Conservation (phyloP, 768 basidiomycete genomes). For the Goffeauzyma gilvescens region DNA sequence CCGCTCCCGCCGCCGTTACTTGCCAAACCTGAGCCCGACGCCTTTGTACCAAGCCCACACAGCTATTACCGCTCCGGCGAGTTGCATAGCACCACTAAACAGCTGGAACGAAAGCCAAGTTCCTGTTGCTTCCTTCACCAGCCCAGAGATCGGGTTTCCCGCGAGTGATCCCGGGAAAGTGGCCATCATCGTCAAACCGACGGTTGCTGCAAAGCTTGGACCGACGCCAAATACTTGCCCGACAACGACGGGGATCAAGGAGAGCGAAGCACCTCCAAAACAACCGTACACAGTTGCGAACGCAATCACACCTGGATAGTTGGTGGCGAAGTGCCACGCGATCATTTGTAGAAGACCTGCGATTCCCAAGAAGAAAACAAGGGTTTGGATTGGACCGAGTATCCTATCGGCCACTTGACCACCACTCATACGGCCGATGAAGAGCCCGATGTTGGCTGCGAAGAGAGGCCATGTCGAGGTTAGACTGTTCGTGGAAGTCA, state of each 20-base stretch:
- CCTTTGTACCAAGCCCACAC: constrained; percentile 9
- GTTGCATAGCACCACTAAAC: constrained; percentile 4
- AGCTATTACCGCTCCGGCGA: constrained; percentile 4
- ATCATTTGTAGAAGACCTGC: constrained; percentile 9
- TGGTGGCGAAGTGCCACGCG: constrained; percentile 11
- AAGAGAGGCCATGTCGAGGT: constrained; percentile 9
- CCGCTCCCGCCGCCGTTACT: no score
- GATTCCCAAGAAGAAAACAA: constrained; percentile 9
- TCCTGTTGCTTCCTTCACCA: no score
- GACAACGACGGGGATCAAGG: constrained; percentile 7
- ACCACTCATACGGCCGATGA: constrained; percentile 3
- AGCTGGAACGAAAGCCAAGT: constrained; percentile 12
- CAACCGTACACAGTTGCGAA: constrained; percentile 9
- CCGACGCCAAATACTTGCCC: constrained; percentile 7
- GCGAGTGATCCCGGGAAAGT: constrained; percentile 1
- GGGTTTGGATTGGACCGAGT: constrained; percentile 10
- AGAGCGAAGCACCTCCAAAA: constrained; percentile 1
- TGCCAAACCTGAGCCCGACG: background rate
- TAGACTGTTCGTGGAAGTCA: background rate
- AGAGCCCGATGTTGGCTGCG: constrained; percentile 1
- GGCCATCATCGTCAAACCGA: constrained; percentile 9
- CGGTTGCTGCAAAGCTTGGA: constrained; percentile 6
- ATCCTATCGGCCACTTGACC: constrained; percentile 8
- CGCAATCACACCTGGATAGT: constrained; percentile 2
- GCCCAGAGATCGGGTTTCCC: no score